These are phyloP conservation scores for Pugionium dolabratum DNA, from an alignment of 345 rosid species.

Conservation along the genomic window DNA sequence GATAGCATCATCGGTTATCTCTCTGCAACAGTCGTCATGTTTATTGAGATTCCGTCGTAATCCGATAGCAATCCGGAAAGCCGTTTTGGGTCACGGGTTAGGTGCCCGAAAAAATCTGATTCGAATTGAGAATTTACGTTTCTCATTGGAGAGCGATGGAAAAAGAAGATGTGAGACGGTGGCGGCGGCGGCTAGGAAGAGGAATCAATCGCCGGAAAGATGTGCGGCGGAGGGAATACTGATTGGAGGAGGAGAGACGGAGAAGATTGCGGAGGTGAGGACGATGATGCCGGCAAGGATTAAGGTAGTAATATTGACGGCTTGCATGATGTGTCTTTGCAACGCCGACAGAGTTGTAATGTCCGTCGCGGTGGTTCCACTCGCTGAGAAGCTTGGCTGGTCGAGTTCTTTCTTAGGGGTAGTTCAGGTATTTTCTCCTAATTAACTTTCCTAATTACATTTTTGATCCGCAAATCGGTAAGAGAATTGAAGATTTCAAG, in stretches of 20 bases:
- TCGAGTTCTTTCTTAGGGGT: conserved; percentile 86
- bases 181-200: conserved; percentile 16
- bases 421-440: conserved; percentile 69
- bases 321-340: conserved; percentile 81
- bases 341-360: conserved; percentile 92
- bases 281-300: conserved; percentile 66
- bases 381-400: conserved; percentile 83
- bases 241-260: conserved; percentile 45
- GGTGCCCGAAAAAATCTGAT: neutral
- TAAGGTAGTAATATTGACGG: conserved; percentile 77
- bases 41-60: conserved; percentile 27
- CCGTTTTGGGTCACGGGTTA: conserved; percentile 39
- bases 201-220: conserved; percentile 28
- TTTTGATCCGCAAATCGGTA: conserved; percentile 29
- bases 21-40: conserved; percentile 39
- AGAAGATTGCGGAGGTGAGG: conserved; percentile 22
- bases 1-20: conserved; percentile 37
- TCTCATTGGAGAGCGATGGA: neutral
- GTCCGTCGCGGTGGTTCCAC: conserved; percentile 94
- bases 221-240: conserved; percentile 78
- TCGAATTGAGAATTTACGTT: conserved; percentile 30
- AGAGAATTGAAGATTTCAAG: conserved; percentile 13
- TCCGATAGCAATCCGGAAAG: conserved; percentile 28
- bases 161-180: conserved; percentile 26
- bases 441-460: conserved; percentile 12